Conservation (phyloP, 1,284 basidiomycete species). For the Cutaneotrichosporon cyanovorans region DNA sequence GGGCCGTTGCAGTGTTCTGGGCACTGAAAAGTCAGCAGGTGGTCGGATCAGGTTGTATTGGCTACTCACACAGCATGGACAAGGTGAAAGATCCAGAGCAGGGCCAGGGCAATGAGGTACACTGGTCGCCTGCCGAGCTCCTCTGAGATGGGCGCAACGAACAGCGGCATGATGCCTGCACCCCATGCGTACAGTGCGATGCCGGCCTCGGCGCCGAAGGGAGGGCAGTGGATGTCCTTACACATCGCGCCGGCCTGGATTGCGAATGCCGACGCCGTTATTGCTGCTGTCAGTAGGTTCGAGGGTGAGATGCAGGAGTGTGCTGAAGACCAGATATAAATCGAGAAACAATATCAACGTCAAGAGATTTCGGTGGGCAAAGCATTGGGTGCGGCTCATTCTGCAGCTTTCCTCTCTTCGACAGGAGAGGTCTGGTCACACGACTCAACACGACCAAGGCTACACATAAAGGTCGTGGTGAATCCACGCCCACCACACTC, state of each 20-base stretch:
- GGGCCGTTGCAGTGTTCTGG: conserved; percentile 61
- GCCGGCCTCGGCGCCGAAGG: conserved; percentile 57
- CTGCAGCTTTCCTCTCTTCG: too few relatives aligned
- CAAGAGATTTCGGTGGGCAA: too few relatives aligned
- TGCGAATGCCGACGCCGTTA: conserved; percentile 55
- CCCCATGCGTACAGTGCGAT: conserved; percentile 57
- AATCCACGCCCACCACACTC: too few relatives aligned
- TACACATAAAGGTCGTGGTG: too few relatives aligned
- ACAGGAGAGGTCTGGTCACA: too few relatives aligned
- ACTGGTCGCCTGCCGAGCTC: conserved; percentile 66
- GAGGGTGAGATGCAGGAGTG: too few relatives aligned
- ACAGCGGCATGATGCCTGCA: conserved; percentile 61
- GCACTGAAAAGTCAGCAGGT: conserved; percentile 45
- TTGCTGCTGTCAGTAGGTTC: conserved; percentile 48
- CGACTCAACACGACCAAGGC: too few relatives aligned
- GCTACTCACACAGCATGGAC: conserved; percentile 56
- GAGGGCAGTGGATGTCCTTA: conserved; percentile 56
- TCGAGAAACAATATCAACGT: too few relatives aligned
- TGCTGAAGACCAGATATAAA: too few relatives aligned
- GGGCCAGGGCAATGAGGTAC: conserved; percentile 55
- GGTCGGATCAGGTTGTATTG: conserved; percentile 3
- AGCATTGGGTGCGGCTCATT: too few relatives aligned
- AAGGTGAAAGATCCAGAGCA: conserved; percentile 56
- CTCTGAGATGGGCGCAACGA: conserved; percentile 66
- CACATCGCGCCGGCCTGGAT: conserved; percentile 58